Conservation (phyloP, 345 rosid genomes). For the Lepidium didymum region DNA sequence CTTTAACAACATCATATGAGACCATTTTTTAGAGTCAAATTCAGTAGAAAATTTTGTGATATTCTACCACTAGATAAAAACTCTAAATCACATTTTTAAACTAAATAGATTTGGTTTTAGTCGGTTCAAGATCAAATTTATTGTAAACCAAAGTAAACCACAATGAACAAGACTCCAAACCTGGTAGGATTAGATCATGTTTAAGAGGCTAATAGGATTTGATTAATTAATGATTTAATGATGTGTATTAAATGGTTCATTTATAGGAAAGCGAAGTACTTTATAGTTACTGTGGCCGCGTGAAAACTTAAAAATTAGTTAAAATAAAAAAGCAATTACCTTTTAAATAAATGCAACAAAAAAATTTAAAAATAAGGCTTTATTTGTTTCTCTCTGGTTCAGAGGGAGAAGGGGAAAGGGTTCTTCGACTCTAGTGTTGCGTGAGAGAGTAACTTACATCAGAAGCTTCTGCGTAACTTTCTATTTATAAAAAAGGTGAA, state of each 20-base stretch:
- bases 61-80: too few relatives aligned
- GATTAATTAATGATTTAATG: too few relatives aligned
- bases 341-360: background rate
- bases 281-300: background rate
- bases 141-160: background rate
- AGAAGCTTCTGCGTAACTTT: slow-evolving; percentile 37
- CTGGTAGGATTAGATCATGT: too few relatives aligned
- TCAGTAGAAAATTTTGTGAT: too few relatives aligned
- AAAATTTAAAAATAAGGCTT: background rate
- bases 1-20: too few relatives aligned
- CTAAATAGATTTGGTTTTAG: background rate
- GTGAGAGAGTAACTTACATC: slow-evolving; percentile 35
- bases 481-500: slow-evolving; percentile 8
- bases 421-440: slow-evolving; percentile 33
- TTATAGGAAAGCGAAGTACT: background rate
- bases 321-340: background rate
- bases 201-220: too few relatives aligned
- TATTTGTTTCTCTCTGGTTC: slow-evolving; percentile 14
- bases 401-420: slow-evolving; percentile 18
- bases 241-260: too few relatives aligned
- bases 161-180: too few relatives aligned
- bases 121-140: background rate
- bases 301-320: background rate
- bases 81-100: background rate
- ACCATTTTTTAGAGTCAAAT: too few relatives aligned